Conservation (phyloP, 345 rosid species). For the Clarkia xantiana region DNA sequence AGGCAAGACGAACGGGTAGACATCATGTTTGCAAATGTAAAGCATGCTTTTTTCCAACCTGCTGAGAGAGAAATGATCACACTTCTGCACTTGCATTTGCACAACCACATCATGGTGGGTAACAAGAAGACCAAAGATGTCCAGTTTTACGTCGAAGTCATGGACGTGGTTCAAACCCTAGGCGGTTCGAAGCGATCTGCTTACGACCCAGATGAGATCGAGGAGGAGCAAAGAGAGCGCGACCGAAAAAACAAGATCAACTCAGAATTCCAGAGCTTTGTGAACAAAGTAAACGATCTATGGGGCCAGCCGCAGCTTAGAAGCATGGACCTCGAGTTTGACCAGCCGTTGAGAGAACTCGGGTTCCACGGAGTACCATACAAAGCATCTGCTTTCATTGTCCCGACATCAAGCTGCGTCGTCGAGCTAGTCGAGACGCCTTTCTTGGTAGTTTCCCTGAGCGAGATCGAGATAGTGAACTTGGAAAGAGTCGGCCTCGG, state of each 20-base stretch:
- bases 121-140: conserved; percentile 89
- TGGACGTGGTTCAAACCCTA: conserved; percentile 77
- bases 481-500: conserved; percentile 93
- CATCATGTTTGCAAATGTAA: conserved; percentile 65
- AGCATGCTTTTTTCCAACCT: conserved; percentile 90
- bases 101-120: conserved; percentile 95
- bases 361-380: conserved; percentile 93
- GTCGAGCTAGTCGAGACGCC: conserved; percentile 82
- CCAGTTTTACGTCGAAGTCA: conserved; percentile 83
- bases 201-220: conserved; percentile 91
- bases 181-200: conserved; percentile 91
- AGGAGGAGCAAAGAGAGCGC: conserved; percentile 86
- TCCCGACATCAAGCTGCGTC: conserved; percentile 78
- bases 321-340: conserved; percentile 82
- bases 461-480: conserved; percentile 93
- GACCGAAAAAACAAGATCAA: conserved; percentile 76
- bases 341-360: conserved; percentile 83
- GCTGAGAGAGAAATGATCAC: conserved; percentile 94
- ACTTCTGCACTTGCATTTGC: conserved; percentile 70
- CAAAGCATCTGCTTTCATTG: conserved; percentile 66
- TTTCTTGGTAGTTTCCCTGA: conserved; percentile 61
- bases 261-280: conserved; percentile 75
- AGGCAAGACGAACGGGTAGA: conserved; percentile 82
- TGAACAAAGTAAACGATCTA: conserved; percentile 63
- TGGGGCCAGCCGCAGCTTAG: conserved; percentile 82